These are phyloP conservation scores for Pleurotus cornucopiae DNA, from an alignment of 768 basidiomycete species.

Conservation along the genomic window DNA sequence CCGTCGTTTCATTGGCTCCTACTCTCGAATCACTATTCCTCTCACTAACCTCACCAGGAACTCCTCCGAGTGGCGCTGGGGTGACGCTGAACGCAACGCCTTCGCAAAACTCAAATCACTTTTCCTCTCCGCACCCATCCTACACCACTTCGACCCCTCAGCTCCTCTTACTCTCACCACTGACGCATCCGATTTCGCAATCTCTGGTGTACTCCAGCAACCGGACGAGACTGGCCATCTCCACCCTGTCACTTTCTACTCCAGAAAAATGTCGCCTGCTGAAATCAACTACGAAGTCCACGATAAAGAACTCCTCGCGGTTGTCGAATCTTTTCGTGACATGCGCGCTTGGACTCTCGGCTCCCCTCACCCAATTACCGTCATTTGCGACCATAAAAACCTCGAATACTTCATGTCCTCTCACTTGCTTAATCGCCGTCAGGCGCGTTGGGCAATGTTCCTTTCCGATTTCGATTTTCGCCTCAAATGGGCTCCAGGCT, in stretches of 20 bases:
- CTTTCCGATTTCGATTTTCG: constrained; percentile 33
- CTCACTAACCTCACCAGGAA: constrained; percentile 25
- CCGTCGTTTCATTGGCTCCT: constrained; percentile 29
- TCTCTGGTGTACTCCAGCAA: constrained; percentile 26
- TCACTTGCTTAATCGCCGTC: constrained; percentile 35
- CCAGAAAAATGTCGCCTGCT: constrained; percentile 26
- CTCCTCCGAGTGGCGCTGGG: constrained; percentile 16
- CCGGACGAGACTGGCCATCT: constrained; percentile 19
- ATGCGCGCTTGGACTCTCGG: constrained; percentile 29
- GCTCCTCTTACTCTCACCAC: constrained; percentile 21
- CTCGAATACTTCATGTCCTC: constrained; percentile 39
- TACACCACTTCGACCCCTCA: constrained; percentile 26
- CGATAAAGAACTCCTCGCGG: constrained; percentile 49
- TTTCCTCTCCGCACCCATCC: constrained; percentile 27
- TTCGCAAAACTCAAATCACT: constrained; percentile 18
- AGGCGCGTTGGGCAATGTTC: constrained; percentile 44
- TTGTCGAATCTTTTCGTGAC: constrained; percentile 32
- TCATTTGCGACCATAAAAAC: constrained; percentile 32
- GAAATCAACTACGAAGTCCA: constrained; percentile 40
- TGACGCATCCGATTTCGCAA: constrained; percentile 31
- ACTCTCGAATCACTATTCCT: constrained; percentile 25
- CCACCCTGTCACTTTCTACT: constrained; percentile 36
- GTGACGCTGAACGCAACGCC: background rate
- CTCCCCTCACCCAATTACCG: constrained; percentile 18
- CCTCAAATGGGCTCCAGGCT: constrained; percentile 25